Conservation (phyloP, 371 early-diverging fungal species). For the Fennellomyces sp. region DNA sequence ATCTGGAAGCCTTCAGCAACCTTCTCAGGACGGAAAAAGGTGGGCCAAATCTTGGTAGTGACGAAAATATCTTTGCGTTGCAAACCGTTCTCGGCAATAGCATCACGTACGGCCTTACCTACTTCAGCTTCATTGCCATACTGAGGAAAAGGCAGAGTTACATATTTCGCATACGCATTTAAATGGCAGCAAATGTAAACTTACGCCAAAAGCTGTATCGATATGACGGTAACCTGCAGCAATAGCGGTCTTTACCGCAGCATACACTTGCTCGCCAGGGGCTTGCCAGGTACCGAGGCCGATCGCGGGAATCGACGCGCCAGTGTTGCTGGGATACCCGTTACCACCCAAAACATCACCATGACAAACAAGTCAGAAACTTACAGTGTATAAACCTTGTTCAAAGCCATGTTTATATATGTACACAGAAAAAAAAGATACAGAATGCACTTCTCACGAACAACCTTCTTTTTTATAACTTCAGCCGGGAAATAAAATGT, state of each 20-base stretch:
- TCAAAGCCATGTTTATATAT: slow-evolving; percentile 1
- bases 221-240: slow-evolving; percentile 51
- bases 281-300: slow-evolving; percentile 57
- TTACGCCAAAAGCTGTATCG: slow-evolving; percentile 59
- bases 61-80: slow-evolving; percentile 80
- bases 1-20: slow-evolving; percentile 52
- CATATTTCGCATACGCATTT: background rate
- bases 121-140: slow-evolving; percentile 75
- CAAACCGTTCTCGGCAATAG: slow-evolving; percentile 50
- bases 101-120: slow-evolving; percentile 61
- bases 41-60: slow-evolving; percentile 87
- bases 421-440: background rate
- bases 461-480: background rate
- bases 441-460: slow-evolving; percentile 1
- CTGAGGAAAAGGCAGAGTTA: slow-evolving; percentile 8
- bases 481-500: background rate
- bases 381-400: slow-evolving; percentile 20
- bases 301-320: slow-evolving; percentile 47
- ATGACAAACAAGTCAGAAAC: background rate
- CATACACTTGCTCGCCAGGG: slow-evolving; percentile 34
- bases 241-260: slow-evolving; percentile 43
- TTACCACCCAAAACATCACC: background rate
- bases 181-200: background rate
- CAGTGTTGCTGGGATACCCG: slow-evolving; percentile 34
- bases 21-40: slow-evolving; percentile 44